Base-by-base conservation (phyloP, 1,139 yeast genomes). In the Hansenula lynferdii region DNA sequence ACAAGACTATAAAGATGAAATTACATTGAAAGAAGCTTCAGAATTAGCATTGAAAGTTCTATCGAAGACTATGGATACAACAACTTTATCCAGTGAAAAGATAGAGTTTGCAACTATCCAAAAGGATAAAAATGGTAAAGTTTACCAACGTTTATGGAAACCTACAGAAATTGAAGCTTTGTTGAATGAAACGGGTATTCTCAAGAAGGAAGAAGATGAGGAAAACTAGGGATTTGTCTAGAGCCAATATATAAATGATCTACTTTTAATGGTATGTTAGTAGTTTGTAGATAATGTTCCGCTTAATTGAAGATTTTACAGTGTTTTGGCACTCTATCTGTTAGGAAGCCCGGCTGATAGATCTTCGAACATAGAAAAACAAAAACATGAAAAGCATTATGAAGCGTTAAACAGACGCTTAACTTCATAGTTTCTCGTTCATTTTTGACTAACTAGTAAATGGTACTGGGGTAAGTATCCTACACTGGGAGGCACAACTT, bases 11-110 rank as follows among this genome's bases (percentile, higher is more conserved):
- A 90, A 89, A 58, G 95, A 89, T 50, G 95, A 92, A 60, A 71
- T 94, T 58, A 98, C 94, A 66, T 72, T 94, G 47, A 98, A 94
- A 67, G 99, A 94, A 61, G 99, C 97, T 38, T 87, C 94, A 49
- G 98, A 94, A 62, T 94, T 92, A 56, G 96, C 98, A 1, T 72
- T 92, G 57, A 89, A 89, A 65, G 95, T 94, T 30, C 75, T 94
- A 49, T 80, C 94, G 39, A 94, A 94, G 69, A 94, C 98, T 11
- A 89, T 94, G 74, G 99, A 94, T 62, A 75, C 86, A 40, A 78
- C 95, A 32, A 80, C 86, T 40, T 70, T 94, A 57, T 85, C 89
- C 26, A 76, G 87, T 56, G 96, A 89, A 43, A 89, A 89, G 65
- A 72, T 90, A 49, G 97, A 90, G 65, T 83, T 90, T 60, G 89